Evolutionary conservation across 305 asterid genomes (phyloP).

Genomic region (Fraxinus nigra): DNA sequence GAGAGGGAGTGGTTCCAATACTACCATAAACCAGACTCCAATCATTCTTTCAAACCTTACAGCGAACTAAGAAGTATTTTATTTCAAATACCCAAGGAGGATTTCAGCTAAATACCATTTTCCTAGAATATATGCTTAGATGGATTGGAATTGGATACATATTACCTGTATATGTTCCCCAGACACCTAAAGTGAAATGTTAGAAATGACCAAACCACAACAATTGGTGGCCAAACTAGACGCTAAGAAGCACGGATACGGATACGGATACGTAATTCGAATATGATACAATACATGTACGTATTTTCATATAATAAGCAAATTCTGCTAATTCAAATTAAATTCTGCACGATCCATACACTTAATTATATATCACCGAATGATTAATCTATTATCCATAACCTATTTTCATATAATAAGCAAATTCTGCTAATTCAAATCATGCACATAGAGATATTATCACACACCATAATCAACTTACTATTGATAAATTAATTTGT

Average conservation of each 20-base stretch:
- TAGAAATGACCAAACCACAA: neutral
- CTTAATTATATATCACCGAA: neutral
- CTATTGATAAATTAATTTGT: neutral
- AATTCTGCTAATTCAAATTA: neutral
- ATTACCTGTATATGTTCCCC: neutral
- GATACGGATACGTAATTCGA: too few species aligned
- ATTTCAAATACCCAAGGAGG: neutral
- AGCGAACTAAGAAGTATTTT: neutral
- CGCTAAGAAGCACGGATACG: too few species aligned
- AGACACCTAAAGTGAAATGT: neutral
- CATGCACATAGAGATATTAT: neutral
- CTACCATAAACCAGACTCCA: neutral
- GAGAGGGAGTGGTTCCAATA: neutral
- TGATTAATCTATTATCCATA: neutral
- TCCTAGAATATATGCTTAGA: neutral
- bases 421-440: neutral
- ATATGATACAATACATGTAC: too few species aligned
- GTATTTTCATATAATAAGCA: too few species aligned
- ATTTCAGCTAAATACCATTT: neutral
- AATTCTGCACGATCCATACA: neutral
- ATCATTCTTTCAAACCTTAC: neutral
- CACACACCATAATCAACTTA: neutral
- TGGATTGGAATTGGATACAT: neutral
- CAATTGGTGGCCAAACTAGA: neutral
- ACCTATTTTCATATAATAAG: neutral